Evolutionary conservation across 1,139 yeast species (phyloP), one percentile per base, ranked within the genome.

Genomic region (Lodderomyces jiufengensis): DNA sequence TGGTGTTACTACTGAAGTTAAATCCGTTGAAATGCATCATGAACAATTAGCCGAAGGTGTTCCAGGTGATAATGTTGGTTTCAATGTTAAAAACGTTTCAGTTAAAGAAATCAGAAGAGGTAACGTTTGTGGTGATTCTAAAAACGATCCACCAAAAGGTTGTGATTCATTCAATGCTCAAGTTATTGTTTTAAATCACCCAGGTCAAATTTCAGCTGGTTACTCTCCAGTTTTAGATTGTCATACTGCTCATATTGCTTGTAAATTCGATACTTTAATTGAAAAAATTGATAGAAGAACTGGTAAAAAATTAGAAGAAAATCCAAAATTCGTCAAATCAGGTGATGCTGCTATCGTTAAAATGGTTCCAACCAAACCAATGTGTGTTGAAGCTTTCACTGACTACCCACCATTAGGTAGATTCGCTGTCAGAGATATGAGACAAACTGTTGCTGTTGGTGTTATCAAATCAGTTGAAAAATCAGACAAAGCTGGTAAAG

Each of bases 401-500:
- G 92, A 85, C 73, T 87, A 85, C 90, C 95, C 96, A 75, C 96
- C 96, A 70, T 84, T 87, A 69, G 96, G 96, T 71, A 87, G 96
- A 82, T 88, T 88, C 80, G 96, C 97, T 66, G 97, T 88, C 80
- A 92, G 97, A 84, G 97, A 88, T 76, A 88, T 88, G 97, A 86
- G 97, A 84, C 96, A 87, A 77, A 88, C 97, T 58, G 97, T 90
- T 63, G 97, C 97, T 68, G 97, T 90, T 70, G 97, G 97, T 87
- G 97, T 90, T 70, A 87, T 90, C 92, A 90, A 90, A 86, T 76
- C 94, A 58, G 97, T 92, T 63, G 96, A 80, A 68, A 92, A 92
- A 86, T 66, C 94, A 54, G 94, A 83, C 77, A 80, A 78, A 76
- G 86, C 87, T 63, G 95, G 95, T 79, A 92, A 92, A 92, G 96